Percentiles rank a stretch among this genome's conserved stretches.
These are phyloP conservation scores for Jacaranda copaia DNA, from an alignment of 257 asterid genomes.

Conservation along the genomic window DNA sequence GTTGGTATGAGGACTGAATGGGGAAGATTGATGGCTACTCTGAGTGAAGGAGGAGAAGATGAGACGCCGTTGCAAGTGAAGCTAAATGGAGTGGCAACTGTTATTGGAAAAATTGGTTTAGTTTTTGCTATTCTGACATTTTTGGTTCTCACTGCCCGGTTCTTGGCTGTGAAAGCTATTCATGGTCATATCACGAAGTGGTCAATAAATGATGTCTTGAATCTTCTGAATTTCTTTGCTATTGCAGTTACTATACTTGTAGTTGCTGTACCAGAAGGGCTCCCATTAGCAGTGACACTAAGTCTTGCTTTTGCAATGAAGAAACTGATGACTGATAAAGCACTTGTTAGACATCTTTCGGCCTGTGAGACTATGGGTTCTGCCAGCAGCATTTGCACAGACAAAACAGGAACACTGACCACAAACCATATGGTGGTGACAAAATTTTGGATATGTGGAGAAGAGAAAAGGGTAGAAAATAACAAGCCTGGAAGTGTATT, in stretches of 20 bases:
- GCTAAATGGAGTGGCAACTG: conserved; percentile 80
- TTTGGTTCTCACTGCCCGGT: conserved; percentile 60
- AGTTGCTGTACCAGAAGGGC: conserved; percentile 91
- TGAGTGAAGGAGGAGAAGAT: conserved; percentile 72
- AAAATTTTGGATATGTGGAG: conserved; percentile 70
- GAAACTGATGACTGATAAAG: conserved; percentile 74
- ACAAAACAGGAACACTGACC: conserved; percentile 84
- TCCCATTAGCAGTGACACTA: conserved; percentile 81
- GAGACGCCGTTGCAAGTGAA: conserved; percentile 90
- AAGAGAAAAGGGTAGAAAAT: conserved; percentile 50
- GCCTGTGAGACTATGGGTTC: conserved; percentile 96
- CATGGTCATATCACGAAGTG: conserved; percentile 50
- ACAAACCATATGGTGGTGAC: conserved; percentile 83
- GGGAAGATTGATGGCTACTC: conserved; percentile 77
- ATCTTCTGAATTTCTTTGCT: conserved; percentile 68
- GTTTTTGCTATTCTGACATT: conserved; percentile 72
- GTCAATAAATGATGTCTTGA: conserved; percentile 55
- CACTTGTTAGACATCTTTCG: conserved; percentile 72
- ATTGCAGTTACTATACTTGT: conserved; percentile 81
- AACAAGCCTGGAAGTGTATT: conserved; percentile 38
- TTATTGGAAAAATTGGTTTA: conserved; percentile 79
- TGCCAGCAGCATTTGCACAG: conserved; percentile 78
- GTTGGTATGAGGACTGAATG: conserved; percentile 92
- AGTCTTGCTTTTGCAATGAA: conserved; percentile 92
- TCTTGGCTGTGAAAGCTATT: conserved; percentile 51